Base-by-base conservation (phyloP, 2,329 filamentous ascomycete species). In the Macrophomina tecta region DNA sequence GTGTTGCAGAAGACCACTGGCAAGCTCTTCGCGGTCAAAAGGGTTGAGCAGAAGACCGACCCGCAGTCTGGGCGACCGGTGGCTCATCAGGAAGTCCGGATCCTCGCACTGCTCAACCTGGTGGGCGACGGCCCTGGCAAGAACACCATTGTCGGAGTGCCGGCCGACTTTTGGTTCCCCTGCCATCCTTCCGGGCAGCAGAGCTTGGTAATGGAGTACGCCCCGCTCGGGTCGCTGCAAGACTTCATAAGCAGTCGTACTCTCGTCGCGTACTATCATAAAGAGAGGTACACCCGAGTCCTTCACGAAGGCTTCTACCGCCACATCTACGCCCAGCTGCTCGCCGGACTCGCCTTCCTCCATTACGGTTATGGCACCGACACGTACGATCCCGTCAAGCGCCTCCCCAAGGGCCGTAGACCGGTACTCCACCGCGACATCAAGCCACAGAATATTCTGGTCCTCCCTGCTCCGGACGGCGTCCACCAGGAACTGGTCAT, bases 351-450 rank as follows among this genome's bases (percentile, higher is more conserved):
- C 1, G 58, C 58, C 1, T 62, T 62, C 14, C 32, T 62, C 8
- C 58, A 62, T 18, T 16, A 4, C 32, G 58, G 58, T 2, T 62
- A 49, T n/a, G 58, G 58, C n/a, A 62, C 58, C 5, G n/a, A 34
- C 11, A 28, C 45, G 5, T 62, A 38, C 58, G 38, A 34, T 5
- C 2, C 9, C 30, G 9, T 4, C n/a, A 18, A 12, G 4, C 16
- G 16, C 14, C 5, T 7, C 2, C 30, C 45, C 5, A 9, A 30
- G 1, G 45, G 42, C 12, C 58, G 45, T 5, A 16, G 7, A 5
- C 30, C 45, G 2, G 5, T 62, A 1, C 2, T 62, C 9, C 58
- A 62, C 9, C 58, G 58, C 7, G 45, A 62, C n/a, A 16, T 62
- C n/a, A 62, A 62, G 45, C 58, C 58, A 0, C 16, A 38, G 4